Conservation (phyloP, 257 asterid genomes). For the Cinchona pubescens region DNA sequence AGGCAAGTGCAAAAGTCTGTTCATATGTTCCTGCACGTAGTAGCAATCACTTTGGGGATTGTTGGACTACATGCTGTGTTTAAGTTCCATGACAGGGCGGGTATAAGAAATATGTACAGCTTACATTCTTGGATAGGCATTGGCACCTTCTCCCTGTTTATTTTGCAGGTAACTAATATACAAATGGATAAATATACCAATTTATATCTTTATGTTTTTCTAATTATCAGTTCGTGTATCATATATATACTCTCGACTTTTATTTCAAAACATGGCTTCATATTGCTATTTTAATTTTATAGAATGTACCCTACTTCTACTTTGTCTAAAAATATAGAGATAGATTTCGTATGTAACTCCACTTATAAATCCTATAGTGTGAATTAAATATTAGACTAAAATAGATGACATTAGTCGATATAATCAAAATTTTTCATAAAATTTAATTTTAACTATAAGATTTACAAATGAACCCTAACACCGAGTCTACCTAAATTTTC, state of each 20-base stretch:
- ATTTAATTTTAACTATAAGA: too few relatives aligned
- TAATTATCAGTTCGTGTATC: too few relatives aligned
- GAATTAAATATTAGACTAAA: too few relatives aligned
- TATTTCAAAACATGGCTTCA: not conserved
- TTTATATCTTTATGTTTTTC: too few relatives aligned
- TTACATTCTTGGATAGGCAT: slow-evolving; percentile 88
- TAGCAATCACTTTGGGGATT: slow-evolving; percentile 32
- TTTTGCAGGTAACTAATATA: slow-evolving; percentile 57
- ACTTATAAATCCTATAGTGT: too few relatives aligned
- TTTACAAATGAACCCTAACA: too few relatives aligned
- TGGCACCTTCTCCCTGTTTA: slow-evolving; percentile 56
- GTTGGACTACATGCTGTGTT: slow-evolving; percentile 59
- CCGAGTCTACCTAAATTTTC: too few relatives aligned
- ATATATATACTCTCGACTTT: not conserved
- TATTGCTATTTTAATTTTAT: not conserved
- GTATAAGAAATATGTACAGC: slow-evolving; percentile 47
- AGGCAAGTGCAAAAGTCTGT: slow-evolving; percentile 40
- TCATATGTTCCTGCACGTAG: slow-evolving; percentile 37
- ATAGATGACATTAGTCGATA: too few relatives aligned
- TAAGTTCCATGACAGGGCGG: slow-evolving; percentile 49
- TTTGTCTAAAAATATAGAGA: not conserved
- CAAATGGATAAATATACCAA: not conserved
- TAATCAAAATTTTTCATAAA: too few relatives aligned
- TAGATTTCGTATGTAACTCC: too few relatives aligned
- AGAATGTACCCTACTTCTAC: not conserved